Conservation (phyloP, 2,329 filamentous ascomycete genomes). For the Monosporascus sp. region DNA sequence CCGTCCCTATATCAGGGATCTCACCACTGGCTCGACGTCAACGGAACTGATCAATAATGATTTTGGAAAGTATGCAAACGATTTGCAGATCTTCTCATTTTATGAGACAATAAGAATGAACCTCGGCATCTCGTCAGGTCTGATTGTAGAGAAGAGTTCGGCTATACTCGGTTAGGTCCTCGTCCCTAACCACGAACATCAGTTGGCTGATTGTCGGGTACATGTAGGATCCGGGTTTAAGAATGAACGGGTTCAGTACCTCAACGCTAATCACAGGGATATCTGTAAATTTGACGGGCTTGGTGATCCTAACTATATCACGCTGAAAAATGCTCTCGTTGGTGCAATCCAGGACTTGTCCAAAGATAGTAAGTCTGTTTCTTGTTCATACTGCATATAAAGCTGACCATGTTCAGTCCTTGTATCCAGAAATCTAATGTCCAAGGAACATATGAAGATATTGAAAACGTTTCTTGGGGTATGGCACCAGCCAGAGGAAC, state of each 20-base stretch:
- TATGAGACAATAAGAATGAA: constrained; percentile 27
- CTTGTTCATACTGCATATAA: neutral
- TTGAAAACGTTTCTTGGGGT: constrained; percentile 14
- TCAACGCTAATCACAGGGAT: constrained; percentile 25
- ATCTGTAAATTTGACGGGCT: constrained; percentile 27
- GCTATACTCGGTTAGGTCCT: constrained; percentile 24
- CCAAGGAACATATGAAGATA: constrained; percentile 6
- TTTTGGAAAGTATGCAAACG: constrained; percentile 20
- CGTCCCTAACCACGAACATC: neutral
- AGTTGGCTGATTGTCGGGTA: too few relatives aligned
- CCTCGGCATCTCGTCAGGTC: constrained; percentile 4
- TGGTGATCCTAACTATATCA: constrained; percentile 22
- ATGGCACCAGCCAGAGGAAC: constrained; percentile 17
- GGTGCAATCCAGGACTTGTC: constrained; percentile 12
- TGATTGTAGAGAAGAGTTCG: constrained; percentile 28
- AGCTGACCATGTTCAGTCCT: constrained; percentile 1
- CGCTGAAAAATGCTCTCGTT: constrained; percentile 18
- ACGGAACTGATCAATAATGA: constrained; percentile 28
- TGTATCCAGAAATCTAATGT: constrained; percentile 1
- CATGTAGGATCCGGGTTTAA: constrained; percentile 9
- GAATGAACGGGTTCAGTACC: constrained; percentile 18
- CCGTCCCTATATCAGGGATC: constrained; percentile 20
- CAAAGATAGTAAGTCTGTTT: constrained; percentile 8
- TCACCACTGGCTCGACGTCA: constrained; percentile 17
- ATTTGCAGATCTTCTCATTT: constrained; percentile 28